phyloP scores from a whole-genome alignment of 148 eudicot genomes.

The Spergularia marina region DNA sequence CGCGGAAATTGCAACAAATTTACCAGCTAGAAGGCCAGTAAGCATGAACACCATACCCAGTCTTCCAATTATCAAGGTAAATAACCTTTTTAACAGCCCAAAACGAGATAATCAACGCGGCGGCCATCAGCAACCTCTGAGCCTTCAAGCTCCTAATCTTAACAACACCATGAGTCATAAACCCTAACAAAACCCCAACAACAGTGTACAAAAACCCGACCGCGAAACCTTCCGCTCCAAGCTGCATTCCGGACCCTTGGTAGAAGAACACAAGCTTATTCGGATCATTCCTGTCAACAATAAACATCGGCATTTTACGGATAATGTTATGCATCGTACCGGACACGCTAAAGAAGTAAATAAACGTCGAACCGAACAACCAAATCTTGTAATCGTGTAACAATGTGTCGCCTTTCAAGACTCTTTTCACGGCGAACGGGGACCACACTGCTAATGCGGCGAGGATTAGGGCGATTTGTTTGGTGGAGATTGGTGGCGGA shows the following conservation, averaged over 20 bases:
- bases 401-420: slow-evolving; percentile 58
- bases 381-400: slow-evolving; percentile 61
- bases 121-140: slow-evolving; percentile 63
- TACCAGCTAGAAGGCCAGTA: slow-evolving; percentile 92
- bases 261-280: slow-evolving; percentile 64
- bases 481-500: slow-evolving; percentile 58
- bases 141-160: slow-evolving; percentile 44
- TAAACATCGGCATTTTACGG: slow-evolving; percentile 83
- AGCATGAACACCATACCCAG: slow-evolving; percentile 83
- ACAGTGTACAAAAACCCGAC: slow-evolving; percentile 76
- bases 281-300: slow-evolving; percentile 69
- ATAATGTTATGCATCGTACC: slow-evolving; percentile 90
- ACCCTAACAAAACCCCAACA: slow-evolving; percentile 77
- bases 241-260: slow-evolving; percentile 91
- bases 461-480: slow-evolving; percentile 34
- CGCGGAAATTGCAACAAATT: background rate
- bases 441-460: slow-evolving; percentile 34
- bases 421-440: slow-evolving; percentile 51
- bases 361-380: slow-evolving; percentile 60
- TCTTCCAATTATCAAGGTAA: slow-evolving; percentile 92
- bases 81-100: slow-evolving; percentile 88
- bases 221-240: slow-evolving; percentile 91
- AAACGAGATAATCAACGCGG: slow-evolving; percentile 63
- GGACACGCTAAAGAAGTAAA: slow-evolving; percentile 90
- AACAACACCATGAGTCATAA: slow-evolving; percentile 66